Evolutionary conservation across 148 eudicot species (phyloP), one percentile per base, ranked within the genome.

Genomic region (Fallopia convolvulus): DNA sequence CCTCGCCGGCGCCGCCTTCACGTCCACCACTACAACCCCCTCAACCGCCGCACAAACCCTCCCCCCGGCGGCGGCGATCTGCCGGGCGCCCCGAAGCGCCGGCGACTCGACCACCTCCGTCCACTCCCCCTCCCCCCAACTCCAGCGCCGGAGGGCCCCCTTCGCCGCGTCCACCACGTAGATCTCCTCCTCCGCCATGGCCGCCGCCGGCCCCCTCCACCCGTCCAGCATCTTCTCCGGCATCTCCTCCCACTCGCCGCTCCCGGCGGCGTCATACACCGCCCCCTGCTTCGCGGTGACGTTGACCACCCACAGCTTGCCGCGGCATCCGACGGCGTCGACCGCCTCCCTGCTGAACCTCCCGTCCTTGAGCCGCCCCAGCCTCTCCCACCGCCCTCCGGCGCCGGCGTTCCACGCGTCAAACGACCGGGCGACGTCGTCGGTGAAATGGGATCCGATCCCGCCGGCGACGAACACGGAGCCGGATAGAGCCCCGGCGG

Each of bases 131-230:
- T 33, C 41, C 14, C 14, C 83, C 30, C 81, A 79, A 39, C 82
- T 86, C 58, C 92, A 92, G 65, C 70, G 86, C 18, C 74, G 88
- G 72, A 94, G 70, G 18, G 70, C 80, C 8, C 97, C 98, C 53
- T 83, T 92, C 0, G 79, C 52, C 66, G 87, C 88, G 48, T 94
- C 92, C 74, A 94, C 93, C 74, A 78, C 76, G 50, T 79, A 94
- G 0, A 94, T 79, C 4, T 32, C 78, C 41, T 89, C 84, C 79
- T 94, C 97, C 1, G 81, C 88, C 92, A 92, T 85, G 3, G 98
- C 77, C 15, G 97, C 97, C 53, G 87, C 97, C 61, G 97, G 97
- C 0, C 98, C 98, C 32, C 82, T 77, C 98, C 98, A 94, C 42
- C 98, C 98, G 1, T 32, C 72, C 4, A 86, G 32, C 97, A 94